Conservation (phyloP, 371 early-diverging fungal species). For the Rhizopus stolonifer region DNA sequence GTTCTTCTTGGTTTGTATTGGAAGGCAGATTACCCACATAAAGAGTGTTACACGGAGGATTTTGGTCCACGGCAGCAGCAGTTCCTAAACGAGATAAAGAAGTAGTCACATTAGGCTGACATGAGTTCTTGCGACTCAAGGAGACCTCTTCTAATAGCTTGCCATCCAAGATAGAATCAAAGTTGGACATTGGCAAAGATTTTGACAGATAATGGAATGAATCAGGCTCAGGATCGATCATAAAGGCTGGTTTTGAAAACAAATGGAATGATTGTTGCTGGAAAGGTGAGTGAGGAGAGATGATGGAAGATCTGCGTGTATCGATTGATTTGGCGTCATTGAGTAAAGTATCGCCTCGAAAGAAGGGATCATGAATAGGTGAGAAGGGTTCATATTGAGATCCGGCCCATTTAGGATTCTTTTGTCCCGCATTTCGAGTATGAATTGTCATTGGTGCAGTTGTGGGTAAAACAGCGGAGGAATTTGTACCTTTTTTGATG, state of each 20-base stretch:
- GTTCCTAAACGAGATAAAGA: not conserved
- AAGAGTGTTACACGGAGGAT: constrained; percentile 97
- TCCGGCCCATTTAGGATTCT: not conserved
- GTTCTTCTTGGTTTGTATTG: constrained; percentile 82
- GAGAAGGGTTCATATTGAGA: constrained; percentile 38
- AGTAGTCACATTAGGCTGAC: not conserved
- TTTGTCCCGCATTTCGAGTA: not conserved
- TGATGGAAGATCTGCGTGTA: not conserved
- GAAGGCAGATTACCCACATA: constrained; percentile 93
- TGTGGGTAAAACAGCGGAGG: not conserved
- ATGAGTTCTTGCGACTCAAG: not conserved
- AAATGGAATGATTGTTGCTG: constrained; percentile 1
- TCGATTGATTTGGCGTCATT: constrained; percentile 12
- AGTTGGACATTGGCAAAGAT: constrained; percentile 10
- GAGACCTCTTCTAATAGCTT: not conserved
- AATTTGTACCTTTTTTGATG: constrained; percentile 49
- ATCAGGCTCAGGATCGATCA: constrained; percentile 9
- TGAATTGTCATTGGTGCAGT: not conserved
- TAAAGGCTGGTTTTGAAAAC: constrained; percentile 10
- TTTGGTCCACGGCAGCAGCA: constrained; percentile 65
- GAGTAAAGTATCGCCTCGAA: constrained; percentile 26
- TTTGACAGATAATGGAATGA: constrained; percentile 21
- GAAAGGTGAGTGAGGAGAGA: not conserved
- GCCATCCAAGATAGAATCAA: not conserved
- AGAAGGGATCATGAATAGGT: constrained; percentile 28